These are phyloP conservation scores for Mucuna pruriens DNA, from an alignment of 306 rosid genomes.

Conservation along the genomic window DNA sequence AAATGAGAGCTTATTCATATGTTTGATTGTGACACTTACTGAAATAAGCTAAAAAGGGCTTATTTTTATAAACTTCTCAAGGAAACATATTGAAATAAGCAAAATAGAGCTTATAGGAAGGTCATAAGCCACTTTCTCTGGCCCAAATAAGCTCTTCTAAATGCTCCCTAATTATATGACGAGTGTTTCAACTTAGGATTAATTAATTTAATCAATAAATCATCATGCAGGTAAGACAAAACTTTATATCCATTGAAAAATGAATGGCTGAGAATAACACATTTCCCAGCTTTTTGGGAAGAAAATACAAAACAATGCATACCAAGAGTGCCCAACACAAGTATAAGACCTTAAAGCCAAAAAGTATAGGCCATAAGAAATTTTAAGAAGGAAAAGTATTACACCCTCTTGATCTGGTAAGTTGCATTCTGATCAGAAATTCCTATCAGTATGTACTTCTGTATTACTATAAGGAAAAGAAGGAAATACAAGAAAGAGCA, in stretches of 20 bases:
- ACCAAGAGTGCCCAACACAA: not conserved
- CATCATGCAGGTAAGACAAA: constrained; percentile 2
- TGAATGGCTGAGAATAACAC: not conserved
- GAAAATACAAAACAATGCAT: constrained; percentile 26
- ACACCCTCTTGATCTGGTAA: constrained; percentile 5
- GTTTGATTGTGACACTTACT: not conserved
- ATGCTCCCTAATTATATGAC: not conserved
- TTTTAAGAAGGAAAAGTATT: not conserved
- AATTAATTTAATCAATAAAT: not conserved
- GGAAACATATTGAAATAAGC: not conserved
- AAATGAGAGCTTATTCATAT: not conserved
- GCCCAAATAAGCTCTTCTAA: not conserved
- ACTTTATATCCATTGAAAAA: constrained; percentile 14
- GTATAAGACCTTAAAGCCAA: not conserved
- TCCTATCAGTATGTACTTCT: not conserved
- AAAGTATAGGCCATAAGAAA: not conserved
- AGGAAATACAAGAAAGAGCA: not conserved
- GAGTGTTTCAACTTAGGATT: constrained; percentile 2
- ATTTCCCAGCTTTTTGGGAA: not conserved
- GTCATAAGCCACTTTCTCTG: not conserved
- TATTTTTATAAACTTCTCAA: not conserved
- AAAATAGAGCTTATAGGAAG: not conserved
- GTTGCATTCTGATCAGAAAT: not conserved
- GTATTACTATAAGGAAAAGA: not conserved
- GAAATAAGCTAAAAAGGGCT: not conserved